Conservation (phyloP, 1,139 yeast genomes). For the Pneumocystis murina region DNA sequence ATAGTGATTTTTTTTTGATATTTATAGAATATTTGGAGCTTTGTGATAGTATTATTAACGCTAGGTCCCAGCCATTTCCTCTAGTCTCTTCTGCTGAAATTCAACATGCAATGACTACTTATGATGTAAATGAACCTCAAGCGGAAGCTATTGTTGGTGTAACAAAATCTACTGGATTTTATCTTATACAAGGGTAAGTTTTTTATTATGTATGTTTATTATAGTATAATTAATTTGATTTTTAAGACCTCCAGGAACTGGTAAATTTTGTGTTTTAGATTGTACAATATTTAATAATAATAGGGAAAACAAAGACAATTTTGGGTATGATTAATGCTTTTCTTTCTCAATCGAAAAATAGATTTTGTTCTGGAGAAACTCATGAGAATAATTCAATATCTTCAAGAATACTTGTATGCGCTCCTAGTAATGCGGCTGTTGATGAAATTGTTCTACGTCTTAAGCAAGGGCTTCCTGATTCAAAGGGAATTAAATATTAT, state of each 20-base stretch:
- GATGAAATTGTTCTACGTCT: slow-evolving; percentile 88
- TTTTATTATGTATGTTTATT: not conserved
- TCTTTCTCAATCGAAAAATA: slow-evolving; percentile 31
- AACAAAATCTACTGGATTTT: slow-evolving; percentile 54
- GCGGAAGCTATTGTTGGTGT: slow-evolving; percentile 77
- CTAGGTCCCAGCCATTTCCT: slow-evolving; percentile 38
- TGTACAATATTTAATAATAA: not conserved
- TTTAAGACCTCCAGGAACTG: slow-evolving; percentile 76
- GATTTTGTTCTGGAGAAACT: slow-evolving; percentile 22
- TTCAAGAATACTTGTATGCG: slow-evolving; percentile 66
- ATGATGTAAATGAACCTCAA: slow-evolving; percentile 69
- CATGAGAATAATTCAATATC: slow-evolving; percentile 21
- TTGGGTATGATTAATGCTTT: slow-evolving; percentile 77
- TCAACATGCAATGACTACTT: slow-evolving; percentile 25
- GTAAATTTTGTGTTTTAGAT: not conserved
- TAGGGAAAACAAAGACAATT: slow-evolving; percentile 84
- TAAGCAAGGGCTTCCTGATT: slow-evolving; percentile 50
- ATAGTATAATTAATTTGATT: not conserved
- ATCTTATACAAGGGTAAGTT: slow-evolving; percentile 66
- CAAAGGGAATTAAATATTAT: slow-evolving; percentile 40
- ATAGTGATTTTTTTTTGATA: not conserved
- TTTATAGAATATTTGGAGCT: slow-evolving; percentile 49
- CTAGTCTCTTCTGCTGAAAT: slow-evolving; percentile 26
- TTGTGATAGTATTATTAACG: slow-evolving; percentile 45
- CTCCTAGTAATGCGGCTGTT: slow-evolving; percentile 98